Evolutionary conservation across 2,329 filamentous ascomycete species (phyloP).

Genomic region (Byssothecium circinans): DNA sequence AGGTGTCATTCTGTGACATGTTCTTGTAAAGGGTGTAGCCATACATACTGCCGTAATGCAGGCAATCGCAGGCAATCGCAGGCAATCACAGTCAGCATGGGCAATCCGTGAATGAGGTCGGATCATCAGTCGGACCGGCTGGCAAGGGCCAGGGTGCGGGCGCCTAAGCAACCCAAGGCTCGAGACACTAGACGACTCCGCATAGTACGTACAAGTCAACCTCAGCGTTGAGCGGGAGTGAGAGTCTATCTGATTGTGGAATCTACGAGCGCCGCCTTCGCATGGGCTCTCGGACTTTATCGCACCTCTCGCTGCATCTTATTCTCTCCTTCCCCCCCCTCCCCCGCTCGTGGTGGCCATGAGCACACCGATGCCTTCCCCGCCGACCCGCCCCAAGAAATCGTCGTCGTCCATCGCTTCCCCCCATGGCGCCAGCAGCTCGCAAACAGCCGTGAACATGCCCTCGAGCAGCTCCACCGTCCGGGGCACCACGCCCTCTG

Average conservation of each 20-base stretch:
- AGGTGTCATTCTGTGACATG: too few species aligned
- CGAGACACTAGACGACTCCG: neutral
- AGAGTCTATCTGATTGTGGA: constrained; percentile 8
- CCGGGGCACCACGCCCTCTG: constrained; percentile 31
- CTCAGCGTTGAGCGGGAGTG: constrained; percentile 14
- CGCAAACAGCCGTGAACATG: constrained; percentile 26
- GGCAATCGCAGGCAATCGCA: too few species aligned
- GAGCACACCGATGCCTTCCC: constrained; percentile 36
- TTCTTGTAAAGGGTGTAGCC: too few species aligned
- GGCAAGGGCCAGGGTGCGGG: neutral
- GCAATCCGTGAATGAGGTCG: neutral
- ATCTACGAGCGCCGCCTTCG: constrained; percentile 5
- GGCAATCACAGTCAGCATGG: too few species aligned
- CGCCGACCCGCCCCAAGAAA: constrained; percentile 36
- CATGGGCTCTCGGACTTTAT: neutral
- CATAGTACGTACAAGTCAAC: constrained; percentile 3
- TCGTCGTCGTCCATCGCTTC: constrained; percentile 32
- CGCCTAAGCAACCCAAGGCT: constrained; percentile 2
- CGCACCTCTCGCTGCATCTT: neutral
- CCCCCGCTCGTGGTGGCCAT: constrained; percentile 25
- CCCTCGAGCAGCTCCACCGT: constrained; percentile 26
- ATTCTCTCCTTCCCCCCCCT: neutral
- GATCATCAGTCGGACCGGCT: neutral
- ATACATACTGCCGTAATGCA: too few species aligned
- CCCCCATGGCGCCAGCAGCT: constrained; percentile 23